These are phyloP conservation scores for Neurospora crassa DNA, from an alignment of 2,329 filamentous ascomycete species.

Conservation along the genomic window DNA sequence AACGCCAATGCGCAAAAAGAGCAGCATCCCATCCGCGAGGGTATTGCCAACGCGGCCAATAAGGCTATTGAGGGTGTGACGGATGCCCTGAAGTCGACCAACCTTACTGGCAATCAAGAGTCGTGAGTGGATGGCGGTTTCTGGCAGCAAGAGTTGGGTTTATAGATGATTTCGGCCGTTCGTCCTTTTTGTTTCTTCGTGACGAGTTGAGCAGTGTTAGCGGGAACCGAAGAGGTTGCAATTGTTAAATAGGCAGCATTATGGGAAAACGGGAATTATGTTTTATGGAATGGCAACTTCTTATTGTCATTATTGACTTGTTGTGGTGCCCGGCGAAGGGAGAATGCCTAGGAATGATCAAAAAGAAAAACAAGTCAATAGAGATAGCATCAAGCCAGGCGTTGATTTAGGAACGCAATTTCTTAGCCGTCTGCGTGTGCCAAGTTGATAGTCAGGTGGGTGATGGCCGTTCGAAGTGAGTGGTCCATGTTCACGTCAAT, in stretches of 20 bases:
- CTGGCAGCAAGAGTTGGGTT: not conserved
- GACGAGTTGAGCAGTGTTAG: not conserved
- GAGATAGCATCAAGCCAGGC: not conserved
- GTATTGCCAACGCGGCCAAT: conserved; percentile 10
- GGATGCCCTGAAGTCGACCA: conserved; percentile 3
- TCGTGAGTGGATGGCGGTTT: not conserved
- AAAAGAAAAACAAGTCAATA: not conserved
- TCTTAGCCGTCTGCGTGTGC: not conserved
- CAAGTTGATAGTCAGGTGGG: no score
- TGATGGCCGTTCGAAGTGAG: not conserved
- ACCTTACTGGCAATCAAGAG: not conserved
- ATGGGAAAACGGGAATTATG: not conserved
- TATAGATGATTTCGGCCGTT: not conserved
- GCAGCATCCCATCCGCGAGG: conserved; percentile 3
- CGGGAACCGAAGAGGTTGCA: not conserved
- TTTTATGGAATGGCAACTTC: not conserved
- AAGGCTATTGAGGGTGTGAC: conserved; percentile 10
- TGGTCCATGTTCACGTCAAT: not conserved
- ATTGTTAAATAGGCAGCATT: not conserved
- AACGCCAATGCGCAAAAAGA: conserved; percentile 3
- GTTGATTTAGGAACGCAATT: not conserved
- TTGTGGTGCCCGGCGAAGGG: not conserved
- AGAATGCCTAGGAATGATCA: not conserved
- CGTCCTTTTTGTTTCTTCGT: not conserved
- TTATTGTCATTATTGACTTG: not conserved